These are phyloP conservation scores for Lecanicillium sp. DNA, from an alignment of 2,329 filamentous ascomycete species.

Conservation along the genomic window DNA sequence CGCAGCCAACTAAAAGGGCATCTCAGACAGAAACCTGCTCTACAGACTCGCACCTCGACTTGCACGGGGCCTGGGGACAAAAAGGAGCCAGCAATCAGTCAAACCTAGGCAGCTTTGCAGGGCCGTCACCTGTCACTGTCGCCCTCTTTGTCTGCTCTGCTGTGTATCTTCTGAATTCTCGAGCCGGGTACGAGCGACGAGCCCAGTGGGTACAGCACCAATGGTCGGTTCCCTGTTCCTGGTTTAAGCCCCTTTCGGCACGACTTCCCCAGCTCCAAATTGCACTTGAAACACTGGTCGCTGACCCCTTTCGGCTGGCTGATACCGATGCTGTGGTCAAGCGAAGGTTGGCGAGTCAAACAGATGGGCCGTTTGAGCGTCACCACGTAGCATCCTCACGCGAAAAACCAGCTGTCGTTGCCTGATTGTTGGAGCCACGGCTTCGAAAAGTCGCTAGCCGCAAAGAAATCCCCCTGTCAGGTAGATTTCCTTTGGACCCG, in stretches of 20 bases:
- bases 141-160: too few relatives aligned
- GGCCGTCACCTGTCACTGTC: too few relatives aligned
- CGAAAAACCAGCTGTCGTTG: background rate
- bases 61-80: too few relatives aligned
- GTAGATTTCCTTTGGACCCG: too few relatives aligned
- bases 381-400: background rate
- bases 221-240: constrained; percentile 7
- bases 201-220: constrained; percentile 1
- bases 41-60: too few relatives aligned
- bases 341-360: constrained; percentile 8
- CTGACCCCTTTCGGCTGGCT: constrained; percentile 6
- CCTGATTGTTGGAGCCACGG: background rate
- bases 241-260: constrained; percentile 12
- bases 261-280: constrained; percentile 15
- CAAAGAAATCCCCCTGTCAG: too few relatives aligned
- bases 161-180: too few relatives aligned
- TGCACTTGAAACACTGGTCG: constrained; percentile 14
- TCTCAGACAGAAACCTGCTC: too few relatives aligned
- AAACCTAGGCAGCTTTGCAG: too few relatives aligned
- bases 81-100: too few relatives aligned
- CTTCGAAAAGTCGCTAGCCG: too few relatives aligned
- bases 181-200: background rate
- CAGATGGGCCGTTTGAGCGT: background rate
- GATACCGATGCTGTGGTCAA: constrained; percentile 12
- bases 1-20: too few relatives aligned